phyloP scores from a whole-genome alignment of 768 basidiomycete genomes.

The Amanita pseudoporphyria region DNA sequence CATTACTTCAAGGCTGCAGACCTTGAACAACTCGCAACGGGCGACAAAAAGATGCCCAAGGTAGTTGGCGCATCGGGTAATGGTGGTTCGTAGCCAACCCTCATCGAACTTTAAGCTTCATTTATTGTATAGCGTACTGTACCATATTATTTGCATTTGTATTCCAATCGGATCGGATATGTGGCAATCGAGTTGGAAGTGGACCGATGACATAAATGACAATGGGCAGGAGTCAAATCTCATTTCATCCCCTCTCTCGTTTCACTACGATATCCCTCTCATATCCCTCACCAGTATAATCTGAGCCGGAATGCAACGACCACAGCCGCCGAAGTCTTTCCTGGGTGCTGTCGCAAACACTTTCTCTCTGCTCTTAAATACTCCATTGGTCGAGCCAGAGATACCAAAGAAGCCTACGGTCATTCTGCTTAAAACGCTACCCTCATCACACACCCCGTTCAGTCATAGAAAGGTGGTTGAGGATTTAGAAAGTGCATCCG shows the following conservation, averaged over 20 bases:
- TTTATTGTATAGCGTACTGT: neutral
- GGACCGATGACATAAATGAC: neutral
- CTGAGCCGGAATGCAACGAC: neutral
- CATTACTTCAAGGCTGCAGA: constrained; percentile 92
- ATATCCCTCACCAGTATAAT: neutral
- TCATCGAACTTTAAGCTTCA: neutral
- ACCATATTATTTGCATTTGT: constrained; percentile 5
- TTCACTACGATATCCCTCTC: neutral
- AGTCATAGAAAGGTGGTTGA: neutral
- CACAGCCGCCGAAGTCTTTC: constrained; percentile 11
- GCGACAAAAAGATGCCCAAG: constrained; percentile 96
- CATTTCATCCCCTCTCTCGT: neutral
- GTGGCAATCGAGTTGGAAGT: neutral
- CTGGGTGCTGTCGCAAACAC: constrained; percentile 16
- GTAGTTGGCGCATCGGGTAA: constrained; percentile 34
- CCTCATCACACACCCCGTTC: constrained; percentile 2
- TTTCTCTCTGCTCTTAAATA: constrained; percentile 25
- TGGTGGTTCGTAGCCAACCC: constrained; percentile 11
- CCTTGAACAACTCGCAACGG: constrained; percentile 66
- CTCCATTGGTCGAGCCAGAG: constrained; percentile 24
- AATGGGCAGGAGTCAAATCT: neutral
- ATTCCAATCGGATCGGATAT: neutral
- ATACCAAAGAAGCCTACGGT: constrained; percentile 9
- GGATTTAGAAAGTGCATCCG: constrained; percentile 3
- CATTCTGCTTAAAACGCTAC: constrained; percentile 20